phyloP scores from a whole-genome alignment of 148 eudicot genomes.

The Arctostaphylos glauca region DNA sequence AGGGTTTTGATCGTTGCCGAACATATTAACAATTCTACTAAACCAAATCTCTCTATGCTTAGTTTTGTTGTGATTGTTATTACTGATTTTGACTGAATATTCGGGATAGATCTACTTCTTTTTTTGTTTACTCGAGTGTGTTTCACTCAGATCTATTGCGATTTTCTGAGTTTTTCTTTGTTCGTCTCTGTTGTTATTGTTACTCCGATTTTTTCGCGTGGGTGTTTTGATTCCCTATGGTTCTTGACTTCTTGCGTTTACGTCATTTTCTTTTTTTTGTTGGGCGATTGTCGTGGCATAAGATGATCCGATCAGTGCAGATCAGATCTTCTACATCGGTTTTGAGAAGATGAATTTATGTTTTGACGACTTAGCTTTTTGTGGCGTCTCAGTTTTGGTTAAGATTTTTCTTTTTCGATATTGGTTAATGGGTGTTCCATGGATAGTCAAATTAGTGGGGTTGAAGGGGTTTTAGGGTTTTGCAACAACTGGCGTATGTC shows the following conservation, averaged over 20 bases:
- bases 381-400: background rate
- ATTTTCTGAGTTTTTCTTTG: background rate
- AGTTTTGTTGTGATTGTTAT: background rate
- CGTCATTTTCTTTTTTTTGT: background rate
- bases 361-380: background rate
- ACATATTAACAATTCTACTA: background rate
- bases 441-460: background rate
- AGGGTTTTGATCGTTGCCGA: background rate
- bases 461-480: background rate
- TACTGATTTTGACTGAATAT: background rate
- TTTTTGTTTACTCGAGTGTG: background rate
- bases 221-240: background rate
- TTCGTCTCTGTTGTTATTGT: background rate
- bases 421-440: background rate
- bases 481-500: background rate
- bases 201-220: background rate
- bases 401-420: background rate
- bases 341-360: background rate
- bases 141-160: slow-evolving; percentile 6
- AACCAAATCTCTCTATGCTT: background rate
- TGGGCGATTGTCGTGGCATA: background rate
- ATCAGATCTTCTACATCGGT: background rate
- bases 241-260: background rate
- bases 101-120: background rate
- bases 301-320: background rate